These are phyloP conservation scores for Mytilinidion resinicola DNA, from an alignment of 495 filamentous ascomycete genomes.

Conservation along the genomic window DNA sequence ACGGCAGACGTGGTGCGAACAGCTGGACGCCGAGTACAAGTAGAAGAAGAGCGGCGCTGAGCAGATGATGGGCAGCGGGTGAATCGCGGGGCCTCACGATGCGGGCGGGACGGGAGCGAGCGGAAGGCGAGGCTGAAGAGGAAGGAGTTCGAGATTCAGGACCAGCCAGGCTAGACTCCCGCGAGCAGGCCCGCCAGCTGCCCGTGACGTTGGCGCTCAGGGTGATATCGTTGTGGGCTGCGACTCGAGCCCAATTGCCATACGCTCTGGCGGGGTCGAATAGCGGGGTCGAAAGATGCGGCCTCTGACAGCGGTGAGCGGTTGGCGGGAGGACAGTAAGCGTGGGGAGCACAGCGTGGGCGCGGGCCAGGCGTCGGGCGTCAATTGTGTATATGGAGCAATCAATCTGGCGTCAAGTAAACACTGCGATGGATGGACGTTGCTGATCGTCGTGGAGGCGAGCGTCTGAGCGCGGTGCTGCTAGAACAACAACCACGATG, in stretches of 20 bases:
- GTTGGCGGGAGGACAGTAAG: not conserved
- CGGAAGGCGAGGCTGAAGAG: not conserved
- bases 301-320: too few relatives aligned
- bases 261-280: not conserved
- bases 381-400: not conserved
- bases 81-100: slow-evolving; percentile 3
- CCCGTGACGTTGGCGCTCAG: not conserved
- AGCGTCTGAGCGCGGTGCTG: too few relatives aligned
- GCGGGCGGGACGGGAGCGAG: not conserved
- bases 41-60: slow-evolving; percentile 14
- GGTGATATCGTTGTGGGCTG: not conserved
- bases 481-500: too few relatives aligned
- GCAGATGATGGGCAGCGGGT: slow-evolving; percentile 6
- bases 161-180: slow-evolving; percentile 8
- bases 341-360: slow-evolving; percentile 1
- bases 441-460: not conserved
- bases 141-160: slow-evolving; percentile 1
- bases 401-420: not conserved
- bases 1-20: slow-evolving; percentile 22
- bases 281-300: not conserved
- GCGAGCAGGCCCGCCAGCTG: slow-evolving; percentile 13
- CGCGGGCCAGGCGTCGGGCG: slow-evolving; percentile 3
- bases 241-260: not conserved
- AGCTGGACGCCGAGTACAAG: slow-evolving; percentile 20
- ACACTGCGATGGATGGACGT: not conserved